These are phyloP conservation scores for Acacia crassicarpa DNA, from an alignment of 306 rosid species.

Conservation along the genomic window DNA sequence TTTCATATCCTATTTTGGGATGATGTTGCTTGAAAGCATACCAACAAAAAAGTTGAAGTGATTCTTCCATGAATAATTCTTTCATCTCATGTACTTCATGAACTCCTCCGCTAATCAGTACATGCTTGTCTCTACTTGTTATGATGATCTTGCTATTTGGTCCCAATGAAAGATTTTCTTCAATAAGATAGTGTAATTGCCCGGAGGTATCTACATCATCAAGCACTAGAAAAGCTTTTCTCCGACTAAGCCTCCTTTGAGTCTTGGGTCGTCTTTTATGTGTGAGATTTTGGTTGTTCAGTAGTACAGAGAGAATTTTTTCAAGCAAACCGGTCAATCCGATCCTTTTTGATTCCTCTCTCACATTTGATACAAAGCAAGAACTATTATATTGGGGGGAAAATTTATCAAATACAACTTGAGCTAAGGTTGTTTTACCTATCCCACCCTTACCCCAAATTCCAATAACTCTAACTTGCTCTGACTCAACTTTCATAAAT, in stretches of 20 bases:
- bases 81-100: background rate
- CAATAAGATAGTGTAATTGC: background rate
- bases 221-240: conserved; percentile 20
- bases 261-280: background rate
- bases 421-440: background rate
- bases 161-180: background rate
- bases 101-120: background rate
- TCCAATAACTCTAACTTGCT: conserved; percentile 19
- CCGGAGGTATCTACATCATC: conserved; percentile 14
- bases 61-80: background rate
- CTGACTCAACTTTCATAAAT: background rate
- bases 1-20: background rate
- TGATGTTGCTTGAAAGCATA: background rate
- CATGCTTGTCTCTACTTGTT: background rate
- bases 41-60: background rate
- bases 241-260: background rate
- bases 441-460: conserved; percentile 25
- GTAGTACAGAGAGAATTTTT: background rate
- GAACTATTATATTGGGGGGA: background rate
- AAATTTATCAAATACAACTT: background rate
- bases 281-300: background rate
- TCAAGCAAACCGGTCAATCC: background rate
- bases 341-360: background rate
- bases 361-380: conserved; percentile 22
- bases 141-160: background rate